These are phyloP conservation scores for Saccharomycopsis vini DNA, from an alignment of 805 yeast species.

Conservation along the genomic window DNA sequence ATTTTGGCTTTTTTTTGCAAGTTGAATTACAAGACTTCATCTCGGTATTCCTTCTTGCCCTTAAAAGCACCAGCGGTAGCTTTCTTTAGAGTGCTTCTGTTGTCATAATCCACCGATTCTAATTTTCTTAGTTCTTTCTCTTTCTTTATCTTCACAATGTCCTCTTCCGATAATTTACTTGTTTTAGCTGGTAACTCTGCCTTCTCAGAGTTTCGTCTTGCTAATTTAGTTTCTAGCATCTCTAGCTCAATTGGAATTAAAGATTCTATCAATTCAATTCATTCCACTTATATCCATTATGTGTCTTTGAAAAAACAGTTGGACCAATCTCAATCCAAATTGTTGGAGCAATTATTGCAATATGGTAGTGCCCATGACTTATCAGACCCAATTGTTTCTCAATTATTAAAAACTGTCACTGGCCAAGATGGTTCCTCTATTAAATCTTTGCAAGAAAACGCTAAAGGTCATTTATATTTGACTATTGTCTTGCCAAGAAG, in stretches of 20 bases:
- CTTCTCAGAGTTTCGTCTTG: slow-evolving; percentile 76
- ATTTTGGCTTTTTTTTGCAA: too few relatives aligned
- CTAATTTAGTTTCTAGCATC: slow-evolving; percentile 61
- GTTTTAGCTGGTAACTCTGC: slow-evolving; percentile 84
- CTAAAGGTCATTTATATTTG: slow-evolving; percentile 33
- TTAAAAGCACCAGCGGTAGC: too few relatives aligned
- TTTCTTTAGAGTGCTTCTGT: too few relatives aligned
- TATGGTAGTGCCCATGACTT: slow-evolving; percentile 65
- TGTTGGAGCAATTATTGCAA: slow-evolving; percentile 54
- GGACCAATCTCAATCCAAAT: slow-evolving; percentile 33
- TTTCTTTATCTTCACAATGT: too few relatives aligned
- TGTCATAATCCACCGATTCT: too few relatives aligned
- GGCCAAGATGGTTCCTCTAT: background rate
- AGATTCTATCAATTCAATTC: slow-evolving; percentile 54
- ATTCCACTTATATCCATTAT: slow-evolving; percentile 75
- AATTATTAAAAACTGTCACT: slow-evolving; percentile 30
- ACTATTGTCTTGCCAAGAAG: slow-evolving; percentile 81
- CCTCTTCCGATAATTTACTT: slow-evolving; percentile 7
- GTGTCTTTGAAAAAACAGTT: slow-evolving; percentile 45
- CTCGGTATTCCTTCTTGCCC: too few relatives aligned
- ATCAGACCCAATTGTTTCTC: slow-evolving; percentile 33
- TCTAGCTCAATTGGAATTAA: slow-evolving; percentile 49
- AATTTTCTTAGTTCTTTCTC: too few relatives aligned
- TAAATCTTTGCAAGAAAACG: background rate
- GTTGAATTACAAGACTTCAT: too few relatives aligned